phyloP scores from a whole-genome alignment of 192 early-diverging fungal species.

The Funneliformis geosporum region DNA sequence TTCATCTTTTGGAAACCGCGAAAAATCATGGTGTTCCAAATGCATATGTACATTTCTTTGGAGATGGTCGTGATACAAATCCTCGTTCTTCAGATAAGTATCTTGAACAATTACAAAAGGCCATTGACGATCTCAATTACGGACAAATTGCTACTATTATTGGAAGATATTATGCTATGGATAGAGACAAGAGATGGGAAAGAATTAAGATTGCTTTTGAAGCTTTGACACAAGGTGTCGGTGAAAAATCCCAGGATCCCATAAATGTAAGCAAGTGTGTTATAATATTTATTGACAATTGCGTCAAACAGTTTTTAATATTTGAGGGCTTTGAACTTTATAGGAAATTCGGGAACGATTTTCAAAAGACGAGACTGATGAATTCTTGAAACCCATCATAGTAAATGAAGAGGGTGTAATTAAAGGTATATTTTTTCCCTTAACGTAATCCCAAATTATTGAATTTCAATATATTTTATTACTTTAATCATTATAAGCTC shows the following conservation, averaged over 20 bases:
- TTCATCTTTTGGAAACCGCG: constrained; percentile 79
- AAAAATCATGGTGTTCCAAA: constrained; percentile 82
- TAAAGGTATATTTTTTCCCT: constrained; percentile 28
- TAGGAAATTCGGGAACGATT: constrained; percentile 84
- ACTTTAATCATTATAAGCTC: neutral
- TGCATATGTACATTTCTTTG: constrained; percentile 94
- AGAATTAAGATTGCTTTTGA: constrained; percentile 94
- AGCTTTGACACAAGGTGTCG: constrained; percentile 73
- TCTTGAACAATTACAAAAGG: constrained; percentile 69
- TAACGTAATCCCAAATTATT: neutral
- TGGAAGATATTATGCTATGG: constrained; percentile 99
- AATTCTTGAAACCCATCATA: constrained; percentile 99
- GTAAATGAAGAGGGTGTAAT: constrained; percentile 78
- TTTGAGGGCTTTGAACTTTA: neutral
- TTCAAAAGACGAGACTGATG: constrained; percentile 91
- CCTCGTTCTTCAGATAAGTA: constrained; percentile 87
- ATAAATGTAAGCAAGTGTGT: constrained; percentile 46
- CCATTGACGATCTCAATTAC: constrained; percentile 67
- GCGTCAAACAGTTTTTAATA: neutral
- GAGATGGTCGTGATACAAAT: constrained; percentile 96
- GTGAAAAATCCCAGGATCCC: constrained; percentile 71
- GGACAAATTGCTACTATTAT: constrained; percentile 90
- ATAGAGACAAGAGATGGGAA: constrained; percentile 99
- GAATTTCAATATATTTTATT: neutral
- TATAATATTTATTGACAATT: neutral